Conservation (phyloP, 2,329 filamentous ascomycete species). For the Aaosphaeria pasadenensis region DNA sequence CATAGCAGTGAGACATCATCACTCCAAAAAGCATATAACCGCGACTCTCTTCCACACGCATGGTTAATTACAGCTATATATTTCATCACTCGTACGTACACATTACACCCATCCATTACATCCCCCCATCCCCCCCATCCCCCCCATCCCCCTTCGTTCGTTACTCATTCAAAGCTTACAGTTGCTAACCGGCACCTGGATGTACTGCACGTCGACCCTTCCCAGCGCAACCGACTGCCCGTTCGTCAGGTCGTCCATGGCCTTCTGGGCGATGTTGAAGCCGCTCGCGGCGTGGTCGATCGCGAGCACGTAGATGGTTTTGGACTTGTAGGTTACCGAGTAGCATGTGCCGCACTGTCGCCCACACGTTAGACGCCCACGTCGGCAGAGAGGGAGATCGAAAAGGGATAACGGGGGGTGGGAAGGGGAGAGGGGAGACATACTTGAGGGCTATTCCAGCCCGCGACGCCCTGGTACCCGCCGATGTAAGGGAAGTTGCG, state of each 20-base stretch:
- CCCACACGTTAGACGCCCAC: no score
- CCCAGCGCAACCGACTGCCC: slow-evolving; percentile 44
- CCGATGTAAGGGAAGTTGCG: slow-evolving; percentile 50
- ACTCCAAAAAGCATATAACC: no score
- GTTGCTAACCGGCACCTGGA: slow-evolving; percentile 35
- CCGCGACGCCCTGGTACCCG: slow-evolving; percentile 46
- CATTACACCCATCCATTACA: no score
- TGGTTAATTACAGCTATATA: no score
- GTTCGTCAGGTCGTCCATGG: slow-evolving; percentile 51
- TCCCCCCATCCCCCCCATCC: no score
- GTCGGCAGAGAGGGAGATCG: no score
- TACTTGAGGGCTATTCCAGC: slow-evolving; percentile 42
- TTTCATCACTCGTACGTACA: no score
- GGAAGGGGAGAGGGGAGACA: slow-evolving; percentile 1
- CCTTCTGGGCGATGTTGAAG: slow-evolving; percentile 49
- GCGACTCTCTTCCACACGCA: no score
- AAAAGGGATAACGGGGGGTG: not conserved
- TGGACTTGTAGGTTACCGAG: slow-evolving; percentile 46
- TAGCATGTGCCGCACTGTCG: slow-evolving; percentile 53
- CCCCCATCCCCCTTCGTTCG: not conserved
- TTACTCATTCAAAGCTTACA: slow-evolving; percentile 20
- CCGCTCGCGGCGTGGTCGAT: slow-evolving; percentile 47
- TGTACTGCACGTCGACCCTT: slow-evolving; percentile 41
- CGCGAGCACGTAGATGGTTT: slow-evolving; percentile 48
- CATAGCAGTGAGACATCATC: no score